Evolutionary conservation across 169 alveolate genomes (phyloP).

Genomic region (Theileria sp.): DNA sequence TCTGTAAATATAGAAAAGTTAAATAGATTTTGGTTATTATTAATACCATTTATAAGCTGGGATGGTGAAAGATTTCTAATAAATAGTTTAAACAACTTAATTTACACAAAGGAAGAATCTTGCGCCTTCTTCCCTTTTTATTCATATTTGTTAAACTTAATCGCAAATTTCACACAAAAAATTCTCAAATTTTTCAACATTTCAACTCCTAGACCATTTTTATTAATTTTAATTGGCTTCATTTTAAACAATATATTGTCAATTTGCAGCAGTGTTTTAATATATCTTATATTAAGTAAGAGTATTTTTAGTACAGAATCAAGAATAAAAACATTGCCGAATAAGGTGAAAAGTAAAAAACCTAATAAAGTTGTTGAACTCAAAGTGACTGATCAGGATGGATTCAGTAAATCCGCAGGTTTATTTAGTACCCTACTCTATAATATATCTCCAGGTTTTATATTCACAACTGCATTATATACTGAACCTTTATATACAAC

Average conservation of each 20-base stretch:
- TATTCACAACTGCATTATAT: conserved; percentile 45
- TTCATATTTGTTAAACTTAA: conserved; percentile 54
- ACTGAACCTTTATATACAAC: conserved; percentile 50
- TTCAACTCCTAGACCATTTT: background rate
- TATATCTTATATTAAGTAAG: conserved; percentile 12
- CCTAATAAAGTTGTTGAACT: background rate
- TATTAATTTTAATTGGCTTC: conserved; percentile 38
- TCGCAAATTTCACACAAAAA: conserved; percentile 22
- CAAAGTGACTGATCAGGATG: background rate
- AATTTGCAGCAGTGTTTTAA: conserved; percentile 19
- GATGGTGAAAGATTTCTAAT: conserved; percentile 76
- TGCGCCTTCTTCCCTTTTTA: conserved; percentile 75
- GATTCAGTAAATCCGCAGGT: background rate
- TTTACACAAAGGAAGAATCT: conserved; percentile 68
- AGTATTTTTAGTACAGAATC: background rate
- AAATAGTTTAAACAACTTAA: conserved; percentile 61
- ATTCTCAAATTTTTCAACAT: conserved; percentile 9
- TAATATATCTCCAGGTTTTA: conserved; percentile 31
- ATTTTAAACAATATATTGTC: conserved; percentile 30
- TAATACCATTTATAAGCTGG: conserved; percentile 60
- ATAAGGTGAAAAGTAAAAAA: background rate
- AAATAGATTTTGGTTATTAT: conserved; percentile 29
- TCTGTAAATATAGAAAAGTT: conserved; percentile 25
- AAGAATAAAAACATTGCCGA: background rate
- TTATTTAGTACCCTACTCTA: conserved; percentile 9